These are phyloP conservation scores for Pythium coloratum DNA, from an alignment of 352 stramenopile species.

Conservation along the genomic window DNA sequence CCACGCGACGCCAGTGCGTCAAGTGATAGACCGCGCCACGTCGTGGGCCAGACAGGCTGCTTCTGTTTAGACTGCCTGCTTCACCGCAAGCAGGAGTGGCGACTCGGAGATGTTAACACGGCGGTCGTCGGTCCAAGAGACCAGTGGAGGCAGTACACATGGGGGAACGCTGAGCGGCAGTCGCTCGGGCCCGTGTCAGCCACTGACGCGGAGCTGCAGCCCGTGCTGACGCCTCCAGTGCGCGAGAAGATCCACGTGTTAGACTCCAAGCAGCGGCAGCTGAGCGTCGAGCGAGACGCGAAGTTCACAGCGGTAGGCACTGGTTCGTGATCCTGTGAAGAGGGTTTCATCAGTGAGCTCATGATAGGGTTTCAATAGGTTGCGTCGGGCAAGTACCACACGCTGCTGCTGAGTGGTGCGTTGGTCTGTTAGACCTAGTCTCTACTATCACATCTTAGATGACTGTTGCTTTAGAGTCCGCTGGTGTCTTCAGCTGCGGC, in stretches of 20 bases:
- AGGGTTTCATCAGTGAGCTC: neutral
- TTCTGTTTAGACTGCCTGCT: conserved; percentile 77
- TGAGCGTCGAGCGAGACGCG: conserved; percentile 57
- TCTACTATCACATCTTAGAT: neutral
- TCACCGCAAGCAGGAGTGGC: conserved; percentile 73
- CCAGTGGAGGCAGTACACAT: conserved; percentile 62
- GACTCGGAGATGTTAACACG: conserved; percentile 69
- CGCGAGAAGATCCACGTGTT: conserved; percentile 49
- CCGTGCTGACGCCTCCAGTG: conserved; percentile 42
- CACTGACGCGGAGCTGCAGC: conserved; percentile 13
- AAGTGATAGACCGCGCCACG: conserved; percentile 29
- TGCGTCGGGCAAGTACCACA: conserved; percentile 74
- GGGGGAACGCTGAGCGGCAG: conserved; percentile 56
- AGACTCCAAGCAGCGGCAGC: conserved; percentile 36
- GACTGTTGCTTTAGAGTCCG: conserved; percentile 46
- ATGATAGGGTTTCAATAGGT: conserved; percentile 34
- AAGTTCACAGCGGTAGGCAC: conserved; percentile 58
- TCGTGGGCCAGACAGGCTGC: conserved; percentile 68
- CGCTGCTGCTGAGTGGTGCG: conserved; percentile 64
- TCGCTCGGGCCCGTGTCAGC: conserved; percentile 35
- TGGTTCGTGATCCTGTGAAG: neutral
- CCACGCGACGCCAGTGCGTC: neutral
- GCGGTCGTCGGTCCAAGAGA: conserved; percentile 64
- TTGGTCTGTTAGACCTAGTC: too few species aligned
- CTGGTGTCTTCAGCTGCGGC: conserved; percentile 61